These are phyloP conservation scores for Fusarium setosum DNA, from an alignment of 2,329 filamentous ascomycete genomes.

Conservation along the genomic window DNA sequence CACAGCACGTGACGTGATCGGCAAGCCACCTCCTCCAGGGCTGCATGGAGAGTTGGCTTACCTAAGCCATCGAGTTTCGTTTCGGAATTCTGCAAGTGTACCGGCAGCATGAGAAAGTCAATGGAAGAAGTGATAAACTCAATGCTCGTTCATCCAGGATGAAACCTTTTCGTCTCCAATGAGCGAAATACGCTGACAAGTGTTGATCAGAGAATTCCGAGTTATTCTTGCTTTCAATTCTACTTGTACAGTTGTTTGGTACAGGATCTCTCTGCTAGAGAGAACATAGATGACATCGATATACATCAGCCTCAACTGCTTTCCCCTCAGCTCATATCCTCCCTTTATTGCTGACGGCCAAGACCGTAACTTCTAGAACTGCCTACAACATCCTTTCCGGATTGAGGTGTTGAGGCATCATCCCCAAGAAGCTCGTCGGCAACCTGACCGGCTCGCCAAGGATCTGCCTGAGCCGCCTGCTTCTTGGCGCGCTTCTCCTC, in stretches of 20 bases:
- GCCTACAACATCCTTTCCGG: slow-evolving; percentile 61
- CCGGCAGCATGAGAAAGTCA: too few species aligned
- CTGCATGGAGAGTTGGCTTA: neutral
- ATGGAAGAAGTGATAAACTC: too few species aligned
- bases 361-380: slow-evolving; percentile 55
- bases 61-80: too few species aligned
- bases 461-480: slow-evolving; percentile 14
- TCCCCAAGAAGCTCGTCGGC: slow-evolving; percentile 44
- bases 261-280: slow-evolving; percentile 37
- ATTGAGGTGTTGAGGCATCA: neutral
- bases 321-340: slow-evolving; percentile 11
- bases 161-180: neutral
- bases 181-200: too few species aligned
- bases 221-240: slow-evolving; percentile 41
- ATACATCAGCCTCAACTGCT: slow-evolving; percentile 32
- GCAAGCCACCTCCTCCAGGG: neutral
- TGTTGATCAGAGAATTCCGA: slow-evolving; percentile 25
- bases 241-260: slow-evolving; percentile 48
- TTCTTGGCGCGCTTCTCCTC: slow-evolving; percentile 35
- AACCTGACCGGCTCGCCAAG: slow-evolving; percentile 39
- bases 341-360: slow-evolving; percentile 35
- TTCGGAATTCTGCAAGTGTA: too few species aligned
- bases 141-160: neutral
- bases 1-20: slow-evolving; percentile 43
- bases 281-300: slow-evolving; percentile 38